Percentiles rank a stretch among this genome's conserved stretches.
Evolutionary conservation across 345 rosid species (phyloP).

Genomic region (Rhizophora apiculata): DNA sequence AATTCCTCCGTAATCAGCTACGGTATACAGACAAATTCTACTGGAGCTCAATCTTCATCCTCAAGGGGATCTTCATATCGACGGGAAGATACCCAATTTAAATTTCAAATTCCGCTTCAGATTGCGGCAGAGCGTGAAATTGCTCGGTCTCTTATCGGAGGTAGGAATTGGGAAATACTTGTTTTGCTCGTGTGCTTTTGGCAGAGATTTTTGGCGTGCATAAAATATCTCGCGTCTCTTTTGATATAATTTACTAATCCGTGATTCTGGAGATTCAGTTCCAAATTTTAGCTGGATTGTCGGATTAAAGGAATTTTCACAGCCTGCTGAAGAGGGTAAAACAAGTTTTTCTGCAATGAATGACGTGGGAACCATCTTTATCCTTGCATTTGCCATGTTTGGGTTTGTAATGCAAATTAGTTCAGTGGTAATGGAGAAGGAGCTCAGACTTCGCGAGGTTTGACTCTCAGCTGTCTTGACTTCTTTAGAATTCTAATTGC

Average conservation of each 20-base stretch:
- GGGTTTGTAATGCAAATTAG: slow-evolving; percentile 81
- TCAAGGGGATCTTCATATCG: slow-evolving; percentile 21
- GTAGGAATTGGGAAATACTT: slow-evolving; percentile 28
- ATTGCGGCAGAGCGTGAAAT: slow-evolving; percentile 91
- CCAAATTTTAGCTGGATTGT: slow-evolving; percentile 69
- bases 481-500: slow-evolving; percentile 3
- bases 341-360: slow-evolving; percentile 34
- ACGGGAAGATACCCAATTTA: slow-evolving; percentile 69
- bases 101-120: slow-evolving; percentile 87
- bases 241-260: neutral
- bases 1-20: slow-evolving; percentile 63
- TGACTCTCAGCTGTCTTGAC: slow-evolving; percentile 2
- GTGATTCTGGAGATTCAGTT: slow-evolving; percentile 38
- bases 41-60: slow-evolving; percentile 25
- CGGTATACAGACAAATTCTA: slow-evolving; percentile 83
- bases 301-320: slow-evolving; percentile 77
- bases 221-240: neutral
- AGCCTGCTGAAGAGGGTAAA: slow-evolving; percentile 46
- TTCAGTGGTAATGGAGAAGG: slow-evolving; percentile 77
- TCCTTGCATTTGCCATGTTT: slow-evolving; percentile 89
- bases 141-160: slow-evolving; percentile 71
- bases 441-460: slow-evolving; percentile 97
- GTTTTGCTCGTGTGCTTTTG: too few relatives aligned
- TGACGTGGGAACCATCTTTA: slow-evolving; percentile 63
- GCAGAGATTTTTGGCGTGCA: neutral